Percentiles rank a stretch among this genome's conserved stretches.
Evolutionary conservation across 805 yeast species (phyloP).

Genomic region (Debaryomyces tyrocola): DNA sequence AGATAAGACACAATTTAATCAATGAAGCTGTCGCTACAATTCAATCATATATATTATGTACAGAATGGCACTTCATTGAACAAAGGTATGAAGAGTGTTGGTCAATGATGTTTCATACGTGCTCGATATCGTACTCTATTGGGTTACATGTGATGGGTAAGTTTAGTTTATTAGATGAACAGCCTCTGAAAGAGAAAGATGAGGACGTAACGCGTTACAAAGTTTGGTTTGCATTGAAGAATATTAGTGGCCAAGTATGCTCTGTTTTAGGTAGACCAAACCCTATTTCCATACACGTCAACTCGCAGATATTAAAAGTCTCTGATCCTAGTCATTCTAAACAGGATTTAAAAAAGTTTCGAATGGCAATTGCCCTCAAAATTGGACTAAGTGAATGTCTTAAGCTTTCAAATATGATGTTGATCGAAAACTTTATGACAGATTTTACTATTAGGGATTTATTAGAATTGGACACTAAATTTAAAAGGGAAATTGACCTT

Average conservation of each 20-base stretch:
- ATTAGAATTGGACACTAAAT: conserved; percentile 37
- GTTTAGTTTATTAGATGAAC: conserved; percentile 14
- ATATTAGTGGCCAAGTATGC: conserved; percentile 48
- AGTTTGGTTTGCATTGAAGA: conserved; percentile 51
- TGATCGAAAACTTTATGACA: conserved; percentile 52
- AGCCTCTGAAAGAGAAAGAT: conserved; percentile 28
- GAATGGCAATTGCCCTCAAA: conserved; percentile 36
- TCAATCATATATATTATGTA: conserved; percentile 49
- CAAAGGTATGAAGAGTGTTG: conserved; percentile 53
- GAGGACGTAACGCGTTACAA: conserved; percentile 38
- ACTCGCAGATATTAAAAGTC: conserved; percentile 25
- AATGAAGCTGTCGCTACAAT: conserved; percentile 50
- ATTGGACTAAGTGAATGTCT: conserved; percentile 52
- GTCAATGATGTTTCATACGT: conserved; percentile 50
- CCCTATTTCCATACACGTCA: conserved; percentile 48
- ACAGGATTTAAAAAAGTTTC: conserved; percentile 16
- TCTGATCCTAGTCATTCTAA: conserved; percentile 14
- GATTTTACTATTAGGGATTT: conserved; percentile 44
- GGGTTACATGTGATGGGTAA: conserved; percentile 50
- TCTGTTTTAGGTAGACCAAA: conserved; percentile 55
- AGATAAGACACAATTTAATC: conserved; percentile 46
- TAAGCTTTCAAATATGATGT: conserved; percentile 47
- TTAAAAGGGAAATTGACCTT: conserved; percentile 41
- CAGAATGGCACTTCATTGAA: conserved; percentile 50
- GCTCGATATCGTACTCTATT: conserved; percentile 50